These are phyloP conservation scores for Tephrocybe rancida DNA, from an alignment of 768 basidiomycete genomes.

Conservation along the genomic window DNA sequence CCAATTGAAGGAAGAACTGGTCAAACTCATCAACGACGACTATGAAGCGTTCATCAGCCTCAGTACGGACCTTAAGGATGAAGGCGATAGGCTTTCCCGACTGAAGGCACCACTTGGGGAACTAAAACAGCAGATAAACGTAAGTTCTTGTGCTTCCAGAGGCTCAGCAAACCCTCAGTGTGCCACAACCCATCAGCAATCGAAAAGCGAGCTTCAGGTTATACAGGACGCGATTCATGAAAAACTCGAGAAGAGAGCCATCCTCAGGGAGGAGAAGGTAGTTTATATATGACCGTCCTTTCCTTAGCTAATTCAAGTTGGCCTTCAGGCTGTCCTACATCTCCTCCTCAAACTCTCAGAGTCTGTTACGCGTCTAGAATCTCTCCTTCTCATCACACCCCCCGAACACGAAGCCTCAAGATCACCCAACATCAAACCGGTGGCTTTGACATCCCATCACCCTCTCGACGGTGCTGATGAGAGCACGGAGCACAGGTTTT, in stretches of 20 bases:
- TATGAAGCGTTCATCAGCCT: conserved; percentile 98
- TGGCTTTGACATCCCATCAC: conserved; percentile 31
- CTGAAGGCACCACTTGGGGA: conserved; percentile 68
- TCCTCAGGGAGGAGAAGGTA: conserved; percentile 87
- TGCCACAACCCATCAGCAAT: conserved; percentile 44
- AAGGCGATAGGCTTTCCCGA: conserved; percentile 70
- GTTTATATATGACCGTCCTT: conserved; percentile 1
- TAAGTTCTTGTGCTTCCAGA: conserved; percentile 35
- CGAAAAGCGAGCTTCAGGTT: conserved; percentile 60
- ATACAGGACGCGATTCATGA: conserved; percentile 76
- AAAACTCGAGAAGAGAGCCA: conserved; percentile 76
- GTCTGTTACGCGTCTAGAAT: conserved; percentile 85
- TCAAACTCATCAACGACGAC: conserved; percentile 95
- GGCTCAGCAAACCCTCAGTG: neutral
- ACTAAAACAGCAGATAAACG: conserved; percentile 69
- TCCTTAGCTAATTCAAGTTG: conserved; percentile 4
- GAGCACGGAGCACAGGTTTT: conserved; percentile 28
- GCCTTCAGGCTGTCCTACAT: conserved; percentile 73
- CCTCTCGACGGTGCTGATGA: conserved; percentile 48
- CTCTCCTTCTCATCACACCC: conserved; percentile 71
- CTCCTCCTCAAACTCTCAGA: conserved; percentile 92
- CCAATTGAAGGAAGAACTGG: conserved; percentile 88
- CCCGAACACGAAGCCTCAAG: conserved; percentile 44
- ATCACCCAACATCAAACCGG: conserved; percentile 32
- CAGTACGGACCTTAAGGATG: conserved; percentile 89